phyloP scores from a whole-genome alignment of 805 yeast genomes.

The Candida cerambycidarum region DNA sequence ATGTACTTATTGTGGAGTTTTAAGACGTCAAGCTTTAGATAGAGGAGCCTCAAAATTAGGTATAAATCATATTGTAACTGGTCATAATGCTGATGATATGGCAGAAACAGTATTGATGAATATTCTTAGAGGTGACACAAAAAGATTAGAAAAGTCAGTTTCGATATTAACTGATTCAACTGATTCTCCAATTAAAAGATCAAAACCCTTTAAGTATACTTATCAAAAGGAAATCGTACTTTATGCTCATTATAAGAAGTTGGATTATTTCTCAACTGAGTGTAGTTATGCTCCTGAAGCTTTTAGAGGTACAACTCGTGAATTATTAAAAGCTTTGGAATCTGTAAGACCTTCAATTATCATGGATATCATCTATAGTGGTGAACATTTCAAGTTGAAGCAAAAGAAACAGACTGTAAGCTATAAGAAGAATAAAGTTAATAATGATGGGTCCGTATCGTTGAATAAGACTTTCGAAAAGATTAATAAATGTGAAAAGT shows the following conservation, averaged over 20 bases:
- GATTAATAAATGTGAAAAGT: constrained; percentile 77
- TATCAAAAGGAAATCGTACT: constrained; percentile 97
- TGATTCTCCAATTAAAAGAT: constrained; percentile 88
- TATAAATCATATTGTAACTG: constrained; percentile 90
- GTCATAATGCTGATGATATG: constrained; percentile 99
- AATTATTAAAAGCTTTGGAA: constrained; percentile 85
- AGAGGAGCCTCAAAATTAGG: constrained; percentile 89
- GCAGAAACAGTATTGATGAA: constrained; percentile 98
- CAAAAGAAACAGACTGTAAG: constrained; percentile 50
- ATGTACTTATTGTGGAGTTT: constrained; percentile 97
- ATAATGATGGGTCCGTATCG: constrained; percentile 62
- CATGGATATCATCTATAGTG: constrained; percentile 90
- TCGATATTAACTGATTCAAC: constrained; percentile 77
- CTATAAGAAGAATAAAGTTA: constrained; percentile 29
- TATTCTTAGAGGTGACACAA: constrained; percentile 91
- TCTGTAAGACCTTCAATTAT: constrained; percentile 90
- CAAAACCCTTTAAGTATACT: constrained; percentile 93
- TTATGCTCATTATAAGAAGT: constrained; percentile 92
- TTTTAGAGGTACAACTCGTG: constrained; percentile 95
- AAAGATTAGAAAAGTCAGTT: constrained; percentile 85
- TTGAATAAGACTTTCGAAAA: constrained; percentile 45
- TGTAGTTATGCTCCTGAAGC: constrained; percentile 99
- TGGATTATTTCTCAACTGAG: constrained; percentile 95
- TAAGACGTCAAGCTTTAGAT: constrained; percentile 93
- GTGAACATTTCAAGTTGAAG: constrained; percentile 76